Evolutionary conservation across 257 asterid species (phyloP).

Genomic region (Lantana camara): DNA sequence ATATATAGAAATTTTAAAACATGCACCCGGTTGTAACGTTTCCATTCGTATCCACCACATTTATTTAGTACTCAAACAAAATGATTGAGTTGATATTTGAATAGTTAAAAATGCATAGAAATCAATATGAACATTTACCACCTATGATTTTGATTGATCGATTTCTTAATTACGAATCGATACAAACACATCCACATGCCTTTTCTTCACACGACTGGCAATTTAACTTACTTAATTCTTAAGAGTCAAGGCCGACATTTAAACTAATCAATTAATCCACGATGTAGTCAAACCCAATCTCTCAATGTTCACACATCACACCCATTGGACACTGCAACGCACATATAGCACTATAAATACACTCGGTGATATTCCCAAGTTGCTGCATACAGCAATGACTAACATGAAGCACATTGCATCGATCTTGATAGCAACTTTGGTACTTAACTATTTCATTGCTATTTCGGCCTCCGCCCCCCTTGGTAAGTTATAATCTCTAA

Average conservation of each 20-base stretch:
- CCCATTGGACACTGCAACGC: too few species aligned
- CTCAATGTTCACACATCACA: conserved; percentile 21
- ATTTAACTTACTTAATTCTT: neutral
- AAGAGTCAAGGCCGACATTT: conserved; percentile 15
- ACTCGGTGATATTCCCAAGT: neutral
- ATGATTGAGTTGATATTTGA: too few species aligned
- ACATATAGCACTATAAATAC: neutral
- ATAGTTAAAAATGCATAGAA: too few species aligned
- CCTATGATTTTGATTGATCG: too few species aligned
- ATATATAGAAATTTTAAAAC: too few species aligned
- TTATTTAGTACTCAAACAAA: too few species aligned
- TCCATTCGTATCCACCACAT: too few species aligned
- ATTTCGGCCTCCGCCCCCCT: conserved; percentile 17
- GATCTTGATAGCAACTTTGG: conserved; percentile 23
- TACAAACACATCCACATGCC: neutral
- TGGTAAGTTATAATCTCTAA: neutral
- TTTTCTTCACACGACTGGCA: neutral
- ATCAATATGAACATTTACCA: too few species aligned
- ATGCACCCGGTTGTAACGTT: too few species aligned
- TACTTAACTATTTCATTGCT: conserved; percentile 10
- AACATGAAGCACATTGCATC: conserved; percentile 6
- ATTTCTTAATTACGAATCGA: too few species aligned
- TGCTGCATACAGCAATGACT: conserved; percentile 18
- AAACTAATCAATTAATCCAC: conserved; percentile 10
- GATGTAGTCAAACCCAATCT: conserved; percentile 20